These are phyloP conservation scores for Sordariomycetes sp. DNA, from an alignment of 2,329 filamentous ascomycete genomes.

Conservation along the genomic window DNA sequence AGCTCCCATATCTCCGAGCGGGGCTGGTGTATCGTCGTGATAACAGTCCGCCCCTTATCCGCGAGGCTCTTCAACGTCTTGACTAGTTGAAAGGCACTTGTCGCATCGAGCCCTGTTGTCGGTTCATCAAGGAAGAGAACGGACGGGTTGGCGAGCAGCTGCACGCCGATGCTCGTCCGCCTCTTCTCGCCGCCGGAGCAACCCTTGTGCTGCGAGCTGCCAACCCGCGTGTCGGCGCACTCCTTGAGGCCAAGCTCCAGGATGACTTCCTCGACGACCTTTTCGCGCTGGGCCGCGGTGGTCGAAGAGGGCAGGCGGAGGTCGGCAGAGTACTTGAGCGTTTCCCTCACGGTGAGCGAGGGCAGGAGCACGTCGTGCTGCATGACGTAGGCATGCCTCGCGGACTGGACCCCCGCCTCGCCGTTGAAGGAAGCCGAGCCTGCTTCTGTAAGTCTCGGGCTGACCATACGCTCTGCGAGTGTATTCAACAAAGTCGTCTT, in stretches of 20 bases:
- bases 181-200: conserved; percentile 72
- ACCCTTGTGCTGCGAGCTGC: conserved; percentile 56
- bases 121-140: conserved; percentile 69
- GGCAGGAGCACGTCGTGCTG: conserved; percentile 65
- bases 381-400: conserved; percentile 58
- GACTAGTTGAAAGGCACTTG: conserved; percentile 62
- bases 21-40: conserved; percentile 66
- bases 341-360: conserved; percentile 64
- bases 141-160: conserved; percentile 66
- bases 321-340: conserved; percentile 59
- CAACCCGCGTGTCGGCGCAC: conserved; percentile 62
- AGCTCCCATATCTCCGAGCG: conserved; percentile 69
- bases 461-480: conserved; percentile 55
- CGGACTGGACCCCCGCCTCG: conserved; percentile 31
- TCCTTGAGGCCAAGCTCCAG: conserved; percentile 64
- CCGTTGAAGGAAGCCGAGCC: conserved; percentile 52
- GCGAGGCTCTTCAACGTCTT: conserved; percentile 57
- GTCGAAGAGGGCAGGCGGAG: conserved; percentile 53
- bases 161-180: conserved; percentile 63
- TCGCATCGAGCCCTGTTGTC: conserved; percentile 65
- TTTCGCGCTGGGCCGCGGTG: conserved; percentile 40
- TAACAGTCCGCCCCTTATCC: conserved; percentile 53
- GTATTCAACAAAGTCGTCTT: conserved; percentile 63
- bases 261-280: conserved; percentile 64
- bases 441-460: conserved; percentile 31